Conservation (phyloP, 106 monocot species). For the Dendrobium chrysotoxum region DNA sequence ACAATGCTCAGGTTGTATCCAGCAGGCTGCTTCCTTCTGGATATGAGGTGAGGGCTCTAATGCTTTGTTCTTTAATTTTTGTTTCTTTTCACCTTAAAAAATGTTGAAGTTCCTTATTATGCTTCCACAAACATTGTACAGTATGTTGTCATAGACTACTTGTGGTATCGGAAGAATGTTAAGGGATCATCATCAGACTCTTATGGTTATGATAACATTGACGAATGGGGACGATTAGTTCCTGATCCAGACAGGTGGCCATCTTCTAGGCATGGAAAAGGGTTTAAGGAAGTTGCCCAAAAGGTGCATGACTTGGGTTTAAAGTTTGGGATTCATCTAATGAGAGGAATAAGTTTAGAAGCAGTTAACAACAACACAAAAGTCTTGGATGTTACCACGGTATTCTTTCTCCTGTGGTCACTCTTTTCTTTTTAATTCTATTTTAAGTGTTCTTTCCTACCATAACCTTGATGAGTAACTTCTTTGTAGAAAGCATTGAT, state of each 20-base stretch:
- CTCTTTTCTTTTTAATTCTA: neutral
- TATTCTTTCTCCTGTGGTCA: constrained; percentile 16
- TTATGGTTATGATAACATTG: constrained; percentile 70
- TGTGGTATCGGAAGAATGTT: constrained; percentile 83
- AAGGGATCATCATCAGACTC: constrained; percentile 38
- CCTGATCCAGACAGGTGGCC: constrained; percentile 86
- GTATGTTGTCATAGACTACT: constrained; percentile 88
- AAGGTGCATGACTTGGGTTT: constrained; percentile 88
- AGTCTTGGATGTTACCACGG: constrained; percentile 71
- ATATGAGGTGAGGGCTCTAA: constrained; percentile 57
- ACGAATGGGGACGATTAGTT: constrained; percentile 68
- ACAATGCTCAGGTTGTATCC: constrained; percentile 65
- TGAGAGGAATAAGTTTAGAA: constrained; percentile 82
- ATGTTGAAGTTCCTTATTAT: neutral
- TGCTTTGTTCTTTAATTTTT: neutral
- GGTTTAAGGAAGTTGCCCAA: constrained; percentile 54
- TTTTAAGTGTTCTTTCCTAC: neutral
- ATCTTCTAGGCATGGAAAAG: constrained; percentile 54
- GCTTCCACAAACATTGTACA: constrained; percentile 12
- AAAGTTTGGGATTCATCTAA: constrained; percentile 92
- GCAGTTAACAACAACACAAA: constrained; percentile 54
- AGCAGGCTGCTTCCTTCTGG: constrained; percentile 49
- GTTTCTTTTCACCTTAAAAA: neutral
- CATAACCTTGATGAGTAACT: neutral
- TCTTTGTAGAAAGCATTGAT: neutral